Evolutionary conservation across 805 yeast species (phyloP), one percentile per base, ranked within the genome.

Genomic region (Schwanniomyces vanrijiae): DNA sequence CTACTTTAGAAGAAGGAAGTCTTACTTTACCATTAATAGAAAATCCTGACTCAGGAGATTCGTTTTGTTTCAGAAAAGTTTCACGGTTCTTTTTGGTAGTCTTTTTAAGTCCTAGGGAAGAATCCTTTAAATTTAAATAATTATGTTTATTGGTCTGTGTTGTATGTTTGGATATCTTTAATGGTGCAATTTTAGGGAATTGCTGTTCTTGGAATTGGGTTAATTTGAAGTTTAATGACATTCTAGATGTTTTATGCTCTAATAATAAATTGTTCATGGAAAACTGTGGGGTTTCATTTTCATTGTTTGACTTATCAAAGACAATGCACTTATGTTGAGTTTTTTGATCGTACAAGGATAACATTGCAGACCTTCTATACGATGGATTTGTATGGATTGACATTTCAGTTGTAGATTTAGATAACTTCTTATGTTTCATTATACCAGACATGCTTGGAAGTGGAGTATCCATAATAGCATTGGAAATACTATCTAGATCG

Each of bases 1-100:
- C 40, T 53, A 76, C 64, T 56, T 72, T 55, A 59, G 82, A 58
- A 50, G 76, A 60, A 33, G 83, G 88, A 60, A 84, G 56, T 64
- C 70, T 73, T 40, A 80, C 61, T 43, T 69, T 64, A 14, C 84
- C 84, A 52, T 71, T 77, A 18, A 76, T 68, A 2, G 78, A 64
- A 55, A 80, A 80, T 1, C 83, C 84, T 7, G 19, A 18, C 14
- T 21, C 31, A 4, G 48, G 46, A 9, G 38, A n/a, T 10, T 21
- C 18, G 2, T 44, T 39, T 9, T 14, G 8, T 18, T 39, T 45
- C 38, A 47, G 52, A 13, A 42, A 31, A 39, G 45, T 28, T 25
- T n/a, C 42, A 21, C 31, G 29, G 26, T 44, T 45, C n/a, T 49
- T 46, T 31, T 43, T 42, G n/a, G 57, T 39, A 2, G 66, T 59